Evolutionary conservation across 768 basidiomycete genomes (phyloP), one percentile per base, ranked within the genome.

Genomic region (Boletus pseudo-olivaceus): DNA sequence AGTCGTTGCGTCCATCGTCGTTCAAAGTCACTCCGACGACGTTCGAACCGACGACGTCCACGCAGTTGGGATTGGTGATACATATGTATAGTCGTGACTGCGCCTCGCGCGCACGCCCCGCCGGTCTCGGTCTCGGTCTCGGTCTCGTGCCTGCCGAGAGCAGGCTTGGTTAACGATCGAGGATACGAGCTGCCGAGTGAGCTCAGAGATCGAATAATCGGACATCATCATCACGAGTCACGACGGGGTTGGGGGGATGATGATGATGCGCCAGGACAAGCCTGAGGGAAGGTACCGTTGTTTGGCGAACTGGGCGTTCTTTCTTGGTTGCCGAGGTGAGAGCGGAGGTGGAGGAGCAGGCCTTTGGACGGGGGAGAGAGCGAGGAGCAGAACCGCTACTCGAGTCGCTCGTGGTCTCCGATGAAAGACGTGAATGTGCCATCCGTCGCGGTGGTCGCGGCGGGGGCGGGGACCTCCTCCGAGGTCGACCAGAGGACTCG

Each of bases 21-120:
- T 61, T 53, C 46, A 61, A 2, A 10, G 60, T 61, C 9, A 43
- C 0, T 2, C 60, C 60, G 0, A 51, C 49, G 7, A 14, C 55
- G 1, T 7, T 47, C 6, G 59, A 51, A 39, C 0, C 5, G 0
- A 0, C 12, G 32, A 61, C 5, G 0, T 44, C 35, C 26, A 57
- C 1, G 14, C 38, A 48, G 19, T 61, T 48, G 4, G 8, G 4
- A 38, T 26, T 61, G 7, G 17, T 32, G 23, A 19, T 6, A 7
- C n/a, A n/a, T n/a, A n/a, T n/a, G n/a, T n/a, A n/a, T 12, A 17
- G 15, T 15, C 35, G 4, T 7, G 32, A 26, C 9, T 20, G 19
- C 3, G 2, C 7, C 11, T 15, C 12, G 2, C 2, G 7, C 44
- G n/a, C n/a, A n/a, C n/a, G n/a, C n/a, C 19, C 4, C 11, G 50